Base-by-base conservation (phyloP, 2,329 filamentous ascomycete species). In the Xylaria multiplex region DNA sequence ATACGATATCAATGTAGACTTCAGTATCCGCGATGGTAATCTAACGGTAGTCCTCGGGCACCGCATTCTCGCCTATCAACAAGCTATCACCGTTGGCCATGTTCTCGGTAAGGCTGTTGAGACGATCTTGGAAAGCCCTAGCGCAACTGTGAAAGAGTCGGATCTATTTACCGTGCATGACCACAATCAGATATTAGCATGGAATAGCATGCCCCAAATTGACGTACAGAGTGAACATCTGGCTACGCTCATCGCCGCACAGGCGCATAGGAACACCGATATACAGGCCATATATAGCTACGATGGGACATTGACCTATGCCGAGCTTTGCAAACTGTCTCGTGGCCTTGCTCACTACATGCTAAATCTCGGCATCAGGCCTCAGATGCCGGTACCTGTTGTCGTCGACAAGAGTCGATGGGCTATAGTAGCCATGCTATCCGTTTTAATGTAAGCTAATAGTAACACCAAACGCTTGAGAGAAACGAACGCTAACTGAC, bases 321-420 rank as follows among this genome's bases (percentile, higher is more conserved):
- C 67, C 4, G 72, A 77, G 42, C 72, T 78, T 8, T 69, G 72
- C 45, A 69, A 70, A 35, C 55, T 70, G 8, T 68, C 81, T 11
- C 69, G 70, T n/a, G 68, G 71, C 13, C 68, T 78, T 6, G 75
- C 76, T 16, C 73, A 73, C 24, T 71, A 76, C 32, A 68, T 78
- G 49, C 50, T 73, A 5, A 71, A 70, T 24, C 68, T 72, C 42
- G 76, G 76, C 0, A 60, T 78, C 22, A 70, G 73, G 46, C 72
- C 71, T 8, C 72, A 72, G 24, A 73, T 71, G 59, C 80, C 91
- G 3, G 84, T 93, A 1, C 88, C 88, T 5, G 82, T 93, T 6
- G 85, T 90, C 19, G 83, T 93, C 72, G 87, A 91, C 49, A 93
- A 92, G 78, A 91, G 86, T 22, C 79, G 88, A 14, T 85, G 90